phyloP scores from a whole-genome alignment of 768 basidiomycete species.

The Leccinum boreale region DNA sequence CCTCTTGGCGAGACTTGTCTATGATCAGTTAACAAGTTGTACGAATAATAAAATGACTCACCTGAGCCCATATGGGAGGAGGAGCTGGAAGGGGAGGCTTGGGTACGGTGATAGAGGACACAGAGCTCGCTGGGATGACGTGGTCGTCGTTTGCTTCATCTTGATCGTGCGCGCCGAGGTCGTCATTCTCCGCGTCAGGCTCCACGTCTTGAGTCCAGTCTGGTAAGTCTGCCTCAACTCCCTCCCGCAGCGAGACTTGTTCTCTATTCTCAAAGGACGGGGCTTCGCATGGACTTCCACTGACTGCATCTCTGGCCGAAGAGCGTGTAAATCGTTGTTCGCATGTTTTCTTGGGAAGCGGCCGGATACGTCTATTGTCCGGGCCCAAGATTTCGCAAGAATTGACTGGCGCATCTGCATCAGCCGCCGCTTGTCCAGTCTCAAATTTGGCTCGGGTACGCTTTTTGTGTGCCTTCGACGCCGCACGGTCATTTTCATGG shows the following conservation, averaged over 20 bases:
- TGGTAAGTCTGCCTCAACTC: slow-evolving; percentile 1
- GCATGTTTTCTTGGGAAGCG: slow-evolving; percentile 20
- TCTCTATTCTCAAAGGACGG: slow-evolving; percentile 15
- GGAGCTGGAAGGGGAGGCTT: slow-evolving; percentile 25
- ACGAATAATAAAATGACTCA: slow-evolving; percentile 19
- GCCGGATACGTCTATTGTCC: slow-evolving; percentile 17
- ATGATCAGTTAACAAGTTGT: background rate
- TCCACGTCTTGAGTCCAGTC: slow-evolving; percentile 28
- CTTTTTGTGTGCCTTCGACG: slow-evolving; percentile 11
- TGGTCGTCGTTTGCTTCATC: slow-evolving; percentile 14
- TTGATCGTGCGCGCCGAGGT: slow-evolving; percentile 3
- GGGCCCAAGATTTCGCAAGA: slow-evolving; percentile 13
- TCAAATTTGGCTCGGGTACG: slow-evolving; percentile 20
- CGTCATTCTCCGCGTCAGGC: slow-evolving; percentile 13
- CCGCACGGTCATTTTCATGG: background rate
- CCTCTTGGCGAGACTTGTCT: slow-evolving; percentile 72
- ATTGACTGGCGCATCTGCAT: background rate
- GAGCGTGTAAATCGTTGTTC: background rate
- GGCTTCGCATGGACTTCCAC: background rate
- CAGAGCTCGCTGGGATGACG: slow-evolving; percentile 5
- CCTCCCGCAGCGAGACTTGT: slow-evolving; percentile 15
- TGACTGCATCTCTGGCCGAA: background rate
- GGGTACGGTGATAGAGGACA: background rate
- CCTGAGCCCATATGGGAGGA: slow-evolving; percentile 47
- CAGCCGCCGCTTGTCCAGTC: background rate